phyloP scores from a whole-genome alignment of 352 stramenopile species.

The Peronosclerospora sorghi region DNA sequence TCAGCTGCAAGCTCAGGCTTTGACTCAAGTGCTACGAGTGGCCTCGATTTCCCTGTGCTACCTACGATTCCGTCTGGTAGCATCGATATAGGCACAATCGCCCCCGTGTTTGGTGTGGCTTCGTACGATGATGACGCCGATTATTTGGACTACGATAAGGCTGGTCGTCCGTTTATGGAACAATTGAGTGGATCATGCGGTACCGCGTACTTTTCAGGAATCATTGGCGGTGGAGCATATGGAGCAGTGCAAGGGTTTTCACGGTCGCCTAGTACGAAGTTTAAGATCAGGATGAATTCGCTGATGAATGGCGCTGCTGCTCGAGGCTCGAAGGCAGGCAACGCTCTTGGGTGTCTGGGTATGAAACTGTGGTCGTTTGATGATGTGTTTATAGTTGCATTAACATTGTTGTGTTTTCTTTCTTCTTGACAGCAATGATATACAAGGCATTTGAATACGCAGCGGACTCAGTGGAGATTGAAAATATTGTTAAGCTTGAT shows the following conservation, averaged over 20 bases:
- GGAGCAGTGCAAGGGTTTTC: slow-evolving; percentile 57
- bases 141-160: slow-evolving; percentile 81
- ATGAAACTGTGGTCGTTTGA: background rate
- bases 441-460: slow-evolving; percentile 83
- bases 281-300: slow-evolving; percentile 84
- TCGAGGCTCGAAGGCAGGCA: slow-evolving; percentile 76
- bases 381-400: slow-evolving; percentile 1
- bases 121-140: slow-evolving; percentile 71
- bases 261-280: slow-evolving; percentile 71
- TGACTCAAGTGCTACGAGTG: slow-evolving; percentile 30
- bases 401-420: slow-evolving; percentile 7
- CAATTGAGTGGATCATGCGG: slow-evolving; percentile 71
- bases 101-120: slow-evolving; percentile 77
- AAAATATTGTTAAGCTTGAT: slow-evolving; percentile 76
- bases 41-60: slow-evolving; percentile 61
- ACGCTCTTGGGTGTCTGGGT: slow-evolving; percentile 74
- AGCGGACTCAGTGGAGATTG: slow-evolving; percentile 66
- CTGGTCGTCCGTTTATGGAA: slow-evolving; percentile 76
- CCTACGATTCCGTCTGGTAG: slow-evolving; percentile 60
- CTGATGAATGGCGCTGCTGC: slow-evolving; percentile 78
- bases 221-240: slow-evolving; percentile 62
- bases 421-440: slow-evolving; percentile 48
- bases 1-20: slow-evolving; percentile 28
- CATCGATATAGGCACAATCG: slow-evolving; percentile 76
- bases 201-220: slow-evolving; percentile 76